phyloP scores from a whole-genome alignment of 257 asterid species.

The Thymus mandschuricus region DNA sequence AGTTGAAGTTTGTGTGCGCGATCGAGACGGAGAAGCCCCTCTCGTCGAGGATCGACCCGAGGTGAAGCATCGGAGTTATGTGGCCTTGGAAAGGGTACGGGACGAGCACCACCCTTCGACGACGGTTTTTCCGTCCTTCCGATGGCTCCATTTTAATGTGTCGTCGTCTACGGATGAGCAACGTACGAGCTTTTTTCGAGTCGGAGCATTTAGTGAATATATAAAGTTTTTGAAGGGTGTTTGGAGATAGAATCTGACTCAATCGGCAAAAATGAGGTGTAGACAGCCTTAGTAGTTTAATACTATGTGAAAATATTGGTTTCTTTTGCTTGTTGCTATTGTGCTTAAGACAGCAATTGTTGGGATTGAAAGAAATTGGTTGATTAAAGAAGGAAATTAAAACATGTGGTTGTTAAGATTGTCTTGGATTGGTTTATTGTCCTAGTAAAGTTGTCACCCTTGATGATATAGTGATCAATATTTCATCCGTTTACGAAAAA shows the following conservation, averaged over 20 bases:
- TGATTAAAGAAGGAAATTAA: no score
- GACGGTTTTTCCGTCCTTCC: neutral
- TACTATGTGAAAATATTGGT: neutral
- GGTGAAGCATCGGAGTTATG: slow-evolving; percentile 60
- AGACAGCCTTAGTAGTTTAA: neutral
- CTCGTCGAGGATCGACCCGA: slow-evolving; percentile 42
- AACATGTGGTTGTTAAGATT: no score
- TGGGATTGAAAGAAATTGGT: no score
- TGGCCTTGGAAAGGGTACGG: slow-evolving; percentile 62
- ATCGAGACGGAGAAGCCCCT: slow-evolving; percentile 56
- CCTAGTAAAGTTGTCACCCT: no score
- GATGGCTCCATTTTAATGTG: neutral
- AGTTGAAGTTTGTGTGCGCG: slow-evolving; percentile 54
- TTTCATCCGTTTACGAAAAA: no score
- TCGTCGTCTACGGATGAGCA: no score
- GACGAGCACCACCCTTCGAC: slow-evolving; percentile 27
- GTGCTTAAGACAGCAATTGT: no score
- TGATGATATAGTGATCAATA: no score
- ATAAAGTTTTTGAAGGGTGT: slow-evolving; percentile 1
- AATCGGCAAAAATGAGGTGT: neutral
- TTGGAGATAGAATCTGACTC: neutral
- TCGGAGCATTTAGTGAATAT: no score
- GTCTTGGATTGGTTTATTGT: no score
- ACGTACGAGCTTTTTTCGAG: no score
- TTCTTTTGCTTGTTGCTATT: no score